Percentiles rank a stretch among this genome's conserved stretches.
phyloP scores from a whole-genome alignment of 306 rosid species.

The Vachellia pachyceras region DNA sequence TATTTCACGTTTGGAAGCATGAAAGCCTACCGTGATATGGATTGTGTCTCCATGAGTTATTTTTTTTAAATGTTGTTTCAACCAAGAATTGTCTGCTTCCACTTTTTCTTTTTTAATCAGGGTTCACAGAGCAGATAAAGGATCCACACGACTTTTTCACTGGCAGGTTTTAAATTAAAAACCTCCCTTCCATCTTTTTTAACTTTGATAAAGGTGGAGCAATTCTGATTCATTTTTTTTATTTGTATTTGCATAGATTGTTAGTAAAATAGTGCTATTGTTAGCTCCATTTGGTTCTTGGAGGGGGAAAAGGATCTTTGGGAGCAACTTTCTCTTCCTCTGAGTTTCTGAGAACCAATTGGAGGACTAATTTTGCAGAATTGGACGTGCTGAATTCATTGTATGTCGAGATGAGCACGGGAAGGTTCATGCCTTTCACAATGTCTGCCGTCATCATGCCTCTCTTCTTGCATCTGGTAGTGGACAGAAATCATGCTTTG shows the following conservation, averaged over 20 bases:
- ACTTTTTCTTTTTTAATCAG: constrained; percentile 48
- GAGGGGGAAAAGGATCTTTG: constrained; percentile 41
- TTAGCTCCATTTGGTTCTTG: constrained; percentile 48
- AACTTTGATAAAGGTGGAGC: background rate
- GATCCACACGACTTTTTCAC: constrained; percentile 70
- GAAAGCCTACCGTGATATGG: background rate
- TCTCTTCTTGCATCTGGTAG: constrained; percentile 75
- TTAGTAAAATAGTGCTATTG: constrained; percentile 27
- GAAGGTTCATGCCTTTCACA: constrained; percentile 75
- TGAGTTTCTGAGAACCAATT: constrained; percentile 47
- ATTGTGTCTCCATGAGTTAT: constrained; percentile 12
- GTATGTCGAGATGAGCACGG: constrained; percentile 74
- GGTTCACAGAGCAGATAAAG: constrained; percentile 70
- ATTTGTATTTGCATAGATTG: constrained; percentile 17
- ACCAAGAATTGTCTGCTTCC: constrained; percentile 27
- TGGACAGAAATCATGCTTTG: constrained; percentile 86
- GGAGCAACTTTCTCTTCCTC: constrained; percentile 40
- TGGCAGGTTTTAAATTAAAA: constrained; percentile 61
- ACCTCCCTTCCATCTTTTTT: background rate
- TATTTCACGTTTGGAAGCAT: background rate
- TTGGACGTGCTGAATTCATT: constrained; percentile 79
- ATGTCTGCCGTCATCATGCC: constrained; percentile 93
- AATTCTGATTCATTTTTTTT: background rate
- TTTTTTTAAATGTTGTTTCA: background rate
- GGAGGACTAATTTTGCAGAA: constrained; percentile 55